Conservation (phyloP, 2,329 filamentous ascomycete genomes). For the Pseudogymnoascus sp. region DNA sequence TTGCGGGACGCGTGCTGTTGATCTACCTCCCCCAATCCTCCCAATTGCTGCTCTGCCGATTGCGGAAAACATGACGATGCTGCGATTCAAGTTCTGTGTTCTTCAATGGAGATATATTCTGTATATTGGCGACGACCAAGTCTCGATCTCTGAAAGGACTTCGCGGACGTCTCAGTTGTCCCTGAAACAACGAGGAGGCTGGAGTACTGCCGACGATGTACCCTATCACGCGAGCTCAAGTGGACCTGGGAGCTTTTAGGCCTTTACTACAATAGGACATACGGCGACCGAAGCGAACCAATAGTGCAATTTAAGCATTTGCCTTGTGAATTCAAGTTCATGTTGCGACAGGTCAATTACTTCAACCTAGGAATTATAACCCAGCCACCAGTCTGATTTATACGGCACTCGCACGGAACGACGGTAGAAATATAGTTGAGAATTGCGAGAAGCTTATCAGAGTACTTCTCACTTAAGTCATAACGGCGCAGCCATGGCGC, state of each 20-base stretch:
- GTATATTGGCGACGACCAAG: neutral
- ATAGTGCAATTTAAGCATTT: neutral
- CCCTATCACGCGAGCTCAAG: conserved; percentile 7
- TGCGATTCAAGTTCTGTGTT: neutral
- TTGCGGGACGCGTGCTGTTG: conserved; percentile 23
- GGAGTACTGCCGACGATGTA: conserved; percentile 3
- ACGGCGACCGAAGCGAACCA: neutral
- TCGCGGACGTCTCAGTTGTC: neutral
- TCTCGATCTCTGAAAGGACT: neutral
- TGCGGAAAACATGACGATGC: conserved; percentile 27
- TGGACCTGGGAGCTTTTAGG: neutral
- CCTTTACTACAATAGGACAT: neutral
- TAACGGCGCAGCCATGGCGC: conserved; percentile 45
- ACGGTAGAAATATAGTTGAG: conserved; percentile 14
- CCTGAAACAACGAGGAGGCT: conserved; percentile 10
- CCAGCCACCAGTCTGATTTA: neutral
- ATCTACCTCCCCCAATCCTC: conserved; percentile 20
- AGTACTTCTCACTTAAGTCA: conserved; percentile 37
- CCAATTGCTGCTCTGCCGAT: conserved; percentile 27
- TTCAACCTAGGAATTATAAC: neutral
- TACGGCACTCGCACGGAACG: conserved; percentile 3
- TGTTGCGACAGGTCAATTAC: neutral
- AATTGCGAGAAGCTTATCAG: conserved; percentile 22
- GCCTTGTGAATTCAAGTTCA: conserved; percentile 8
- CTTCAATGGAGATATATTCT: neutral